A percentile compares a stretch with the other conserved stretches of the same genome.
Evolutionary conservation across 2,329 filamentous ascomycete species (phyloP).

Genomic region (Ilyonectria mors-panacis): DNA sequence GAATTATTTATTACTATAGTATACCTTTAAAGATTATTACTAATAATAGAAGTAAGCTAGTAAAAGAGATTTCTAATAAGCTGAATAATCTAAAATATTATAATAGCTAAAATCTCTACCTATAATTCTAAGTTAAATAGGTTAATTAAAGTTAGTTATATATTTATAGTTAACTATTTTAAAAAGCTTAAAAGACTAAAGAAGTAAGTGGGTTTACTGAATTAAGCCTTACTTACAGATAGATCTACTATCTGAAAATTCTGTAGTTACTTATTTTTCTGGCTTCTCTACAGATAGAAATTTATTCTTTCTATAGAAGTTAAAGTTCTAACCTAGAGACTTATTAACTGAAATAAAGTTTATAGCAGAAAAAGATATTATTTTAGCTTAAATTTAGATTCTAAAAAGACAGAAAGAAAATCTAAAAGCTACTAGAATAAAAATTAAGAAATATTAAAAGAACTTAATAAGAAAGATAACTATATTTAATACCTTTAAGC

Average conservation of each 20-base stretch:
- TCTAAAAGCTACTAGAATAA: neutral
- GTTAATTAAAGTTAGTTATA: too few species aligned
- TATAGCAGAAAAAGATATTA: neutral
- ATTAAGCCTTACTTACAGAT: neutral
- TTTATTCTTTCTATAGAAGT: too few species aligned
- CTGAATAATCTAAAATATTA: too few species aligned
- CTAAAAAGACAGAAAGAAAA: neutral
- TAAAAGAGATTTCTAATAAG: too few species aligned
- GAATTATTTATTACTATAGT: too few species aligned
- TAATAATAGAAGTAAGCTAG: too few species aligned
- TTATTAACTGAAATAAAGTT: neutral
- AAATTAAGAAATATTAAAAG: neutral
- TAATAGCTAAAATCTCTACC: too few species aligned
- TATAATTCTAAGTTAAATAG: too few species aligned
- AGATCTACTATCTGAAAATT: neutral
- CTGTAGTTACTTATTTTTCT: neutral
- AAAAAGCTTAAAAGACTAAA: too few species aligned
- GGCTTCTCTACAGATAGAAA: neutral
- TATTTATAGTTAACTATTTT: too few species aligned
- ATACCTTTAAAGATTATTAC: too few species aligned
- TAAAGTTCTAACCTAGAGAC: neutral
- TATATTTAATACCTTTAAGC: neutral
- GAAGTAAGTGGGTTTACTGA: too few species aligned
- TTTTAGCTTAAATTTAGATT: neutral
- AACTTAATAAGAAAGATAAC: neutral